phyloP scores from a whole-genome alignment of 495 filamentous ascomycete genomes.

The Trichodelitschia bisporula region DNA sequence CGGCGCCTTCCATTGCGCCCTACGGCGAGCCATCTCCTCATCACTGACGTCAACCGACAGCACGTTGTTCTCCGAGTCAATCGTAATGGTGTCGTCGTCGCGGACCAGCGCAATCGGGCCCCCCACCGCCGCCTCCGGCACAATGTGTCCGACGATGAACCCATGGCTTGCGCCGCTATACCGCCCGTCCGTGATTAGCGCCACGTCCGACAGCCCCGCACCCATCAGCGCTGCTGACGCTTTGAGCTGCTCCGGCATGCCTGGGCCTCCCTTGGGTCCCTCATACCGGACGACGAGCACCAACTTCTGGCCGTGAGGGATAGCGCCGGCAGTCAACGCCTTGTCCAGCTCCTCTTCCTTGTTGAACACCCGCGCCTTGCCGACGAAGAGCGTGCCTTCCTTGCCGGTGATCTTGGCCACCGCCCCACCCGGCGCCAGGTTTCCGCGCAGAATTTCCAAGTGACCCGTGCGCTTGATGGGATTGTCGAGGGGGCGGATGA shows the following conservation, averaged over 20 bases:
- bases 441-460: conserved; percentile 70
- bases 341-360: conserved; percentile 61
- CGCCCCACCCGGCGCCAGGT: conserved; percentile 74
- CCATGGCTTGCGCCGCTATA: conserved; percentile 83
- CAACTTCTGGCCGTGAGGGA: conserved; percentile 59
- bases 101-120: conserved; percentile 61
- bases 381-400: conserved; percentile 64
- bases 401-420: conserved; percentile 98
- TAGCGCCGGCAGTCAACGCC: conserved; percentile 44
- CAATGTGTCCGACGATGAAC: conserved; percentile 90
- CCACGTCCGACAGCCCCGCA: conserved; percentile 66
- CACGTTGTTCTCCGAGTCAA: conserved; percentile 58
- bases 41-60: conserved; percentile 52
- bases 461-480: conserved; percentile 82
- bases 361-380: conserved; percentile 71
- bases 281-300: conserved; percentile 89
- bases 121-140: conserved; percentile 68
- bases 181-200: conserved; percentile 79
- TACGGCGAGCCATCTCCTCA: conserved; percentile 42
- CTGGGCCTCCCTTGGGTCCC: conserved; percentile 82
- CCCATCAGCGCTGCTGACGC: conserved; percentile 83
- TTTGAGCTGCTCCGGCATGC: conserved; percentile 95
- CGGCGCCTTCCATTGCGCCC: conserved; percentile 50
- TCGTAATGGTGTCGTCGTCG: conserved; percentile 68
- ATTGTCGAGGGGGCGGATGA: conserved; percentile 58